These are phyloP conservation scores for Aspergillus egyptiacus DNA, from an alignment of 495 filamentous ascomycete genomes.

Conservation along the genomic window DNA sequence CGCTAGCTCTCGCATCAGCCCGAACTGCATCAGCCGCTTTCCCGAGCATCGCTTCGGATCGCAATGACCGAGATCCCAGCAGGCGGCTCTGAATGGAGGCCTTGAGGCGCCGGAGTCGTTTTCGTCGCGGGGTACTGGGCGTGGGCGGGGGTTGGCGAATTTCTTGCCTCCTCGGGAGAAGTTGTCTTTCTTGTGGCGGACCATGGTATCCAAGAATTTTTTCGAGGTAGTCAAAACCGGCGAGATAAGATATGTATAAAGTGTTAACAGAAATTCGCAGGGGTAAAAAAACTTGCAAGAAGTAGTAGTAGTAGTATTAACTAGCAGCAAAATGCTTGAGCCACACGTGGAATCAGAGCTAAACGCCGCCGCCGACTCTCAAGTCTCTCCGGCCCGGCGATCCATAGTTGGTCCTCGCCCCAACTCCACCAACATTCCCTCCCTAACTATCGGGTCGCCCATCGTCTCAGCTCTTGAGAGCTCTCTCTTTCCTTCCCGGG, in stretches of 20 bases:
- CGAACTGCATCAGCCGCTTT: conserved; percentile 84
- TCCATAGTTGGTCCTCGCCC: conserved; percentile 6
- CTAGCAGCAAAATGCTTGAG: conserved; percentile 1
- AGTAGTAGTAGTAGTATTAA: no score
- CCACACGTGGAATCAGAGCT: conserved; percentile 20
- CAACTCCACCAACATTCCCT: conserved; percentile 21
- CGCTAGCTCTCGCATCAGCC: conserved; percentile 87
- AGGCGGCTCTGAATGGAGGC: conserved; percentile 82
- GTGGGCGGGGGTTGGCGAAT: conserved; percentile 46
- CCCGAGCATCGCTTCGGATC: conserved; percentile 96
- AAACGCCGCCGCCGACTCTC: conserved; percentile 12
- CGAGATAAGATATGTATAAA: no score
- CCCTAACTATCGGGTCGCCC: conserved; percentile 5
- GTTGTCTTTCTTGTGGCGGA: conserved; percentile 91
- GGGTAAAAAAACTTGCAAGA: not conserved
- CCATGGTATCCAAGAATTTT: conserved; percentile 50
- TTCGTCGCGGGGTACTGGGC: conserved; percentile 42
- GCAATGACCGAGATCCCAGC: conserved; percentile 97
- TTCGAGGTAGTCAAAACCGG: no score
- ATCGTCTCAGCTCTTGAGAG: conserved; percentile 10
- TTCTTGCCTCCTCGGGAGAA: conserved; percentile 66
- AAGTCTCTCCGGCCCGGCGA: not conserved
- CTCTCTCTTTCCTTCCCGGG: conserved; percentile 8
- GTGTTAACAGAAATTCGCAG: no score
- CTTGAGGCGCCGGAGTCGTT: conserved; percentile 33